These are phyloP conservation scores for Cucurbita maxima DNA, from an alignment of 306 rosid species.

Conservation along the genomic window DNA sequence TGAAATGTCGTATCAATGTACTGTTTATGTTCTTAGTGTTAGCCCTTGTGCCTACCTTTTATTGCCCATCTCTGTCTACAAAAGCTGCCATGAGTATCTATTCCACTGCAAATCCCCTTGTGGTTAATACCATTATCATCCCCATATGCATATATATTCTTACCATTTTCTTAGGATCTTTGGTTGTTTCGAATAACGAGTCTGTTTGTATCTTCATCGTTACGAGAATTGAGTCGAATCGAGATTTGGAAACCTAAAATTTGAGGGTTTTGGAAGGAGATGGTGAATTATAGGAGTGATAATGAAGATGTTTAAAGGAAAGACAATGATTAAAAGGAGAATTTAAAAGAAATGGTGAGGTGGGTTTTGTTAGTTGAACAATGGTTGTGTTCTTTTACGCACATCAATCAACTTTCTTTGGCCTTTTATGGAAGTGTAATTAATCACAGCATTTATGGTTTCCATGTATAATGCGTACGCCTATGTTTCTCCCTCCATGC, in stretches of 20 bases:
- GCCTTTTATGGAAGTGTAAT: slow-evolving; percentile 8
- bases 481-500: slow-evolving; percentile 6
- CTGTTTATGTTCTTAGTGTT: neutral
- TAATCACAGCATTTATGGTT: slow-evolving; percentile 6
- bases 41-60: neutral
- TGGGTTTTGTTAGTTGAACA: neutral
- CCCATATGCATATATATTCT: neutral
- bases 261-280: too few relatives aligned
- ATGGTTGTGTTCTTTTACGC: neutral
- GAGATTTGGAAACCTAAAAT: too few relatives aligned
- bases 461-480: slow-evolving; percentile 2
- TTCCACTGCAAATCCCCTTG: slow-evolving; percentile 8
- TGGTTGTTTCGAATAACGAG: too few relatives aligned
- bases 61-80: slow-evolving; percentile 4
- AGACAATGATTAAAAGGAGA: neutral
- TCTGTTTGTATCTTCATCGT: too few relatives aligned
- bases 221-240: too few relatives aligned
- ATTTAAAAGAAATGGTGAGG: neutral
- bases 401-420: slow-evolving; percentile 10
- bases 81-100: slow-evolving; percentile 12
- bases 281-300: too few relatives aligned
- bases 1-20: slow-evolving; percentile 8
- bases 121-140: neutral
- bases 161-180: neutral
- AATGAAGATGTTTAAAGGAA: slow-evolving; percentile 1